A percentile compares a stretch with the other conserved stretches of the same genome.
Evolutionary conservation across 495 filamentous ascomycete genomes (phyloP).

Genomic region (Friedmanniomyces simplex): DNA sequence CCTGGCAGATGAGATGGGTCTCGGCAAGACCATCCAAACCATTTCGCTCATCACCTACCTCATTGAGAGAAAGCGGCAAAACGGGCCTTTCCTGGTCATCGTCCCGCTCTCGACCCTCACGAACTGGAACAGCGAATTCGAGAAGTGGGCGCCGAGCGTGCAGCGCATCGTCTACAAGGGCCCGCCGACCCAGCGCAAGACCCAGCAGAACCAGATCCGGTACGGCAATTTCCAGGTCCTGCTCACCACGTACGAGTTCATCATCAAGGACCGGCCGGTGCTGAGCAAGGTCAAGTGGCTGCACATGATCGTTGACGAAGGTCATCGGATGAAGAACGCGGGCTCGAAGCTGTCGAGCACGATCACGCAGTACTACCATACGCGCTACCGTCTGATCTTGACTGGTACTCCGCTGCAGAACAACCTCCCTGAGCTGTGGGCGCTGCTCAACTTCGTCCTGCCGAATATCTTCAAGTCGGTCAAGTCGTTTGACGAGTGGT

Average conservation of each 20-base stretch:
- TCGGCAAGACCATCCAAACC: slow-evolving; percentile 98
- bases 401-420: slow-evolving; percentile 97
- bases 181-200: slow-evolving; percentile 76
- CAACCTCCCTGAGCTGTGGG: slow-evolving; percentile 92
- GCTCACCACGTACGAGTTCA: slow-evolving; percentile 96
- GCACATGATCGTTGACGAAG: slow-evolving; percentile 99
- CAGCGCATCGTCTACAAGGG: slow-evolving; percentile 91
- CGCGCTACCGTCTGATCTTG: slow-evolving; percentile 88
- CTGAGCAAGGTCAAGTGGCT: slow-evolving; percentile 97
- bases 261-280: slow-evolving; percentile 94
- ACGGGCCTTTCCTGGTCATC: slow-evolving; percentile 90
- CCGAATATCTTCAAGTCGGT: slow-evolving; percentile 99
- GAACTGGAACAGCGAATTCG: slow-evolving; percentile 97
- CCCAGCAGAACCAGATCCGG: slow-evolving; percentile 85
- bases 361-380: slow-evolving; percentile 86
- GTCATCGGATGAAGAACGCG: slow-evolving; percentile 99
- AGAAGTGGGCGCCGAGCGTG: slow-evolving; percentile 93
- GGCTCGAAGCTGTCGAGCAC: slow-evolving; percentile 93
- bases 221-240: slow-evolving; percentile 94
- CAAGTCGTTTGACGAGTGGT: slow-evolving; percentile 99
- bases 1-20: slow-evolving; percentile 97
- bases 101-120: slow-evolving; percentile 93
- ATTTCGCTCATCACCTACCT: slow-evolving; percentile 96
- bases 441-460: slow-evolving; percentile 93
- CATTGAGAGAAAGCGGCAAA: slow-evolving; percentile 88